Evolutionary conservation across 2,329 filamentous ascomycete species (phyloP).

Genomic region (Sporothrix mexicana): DNA sequence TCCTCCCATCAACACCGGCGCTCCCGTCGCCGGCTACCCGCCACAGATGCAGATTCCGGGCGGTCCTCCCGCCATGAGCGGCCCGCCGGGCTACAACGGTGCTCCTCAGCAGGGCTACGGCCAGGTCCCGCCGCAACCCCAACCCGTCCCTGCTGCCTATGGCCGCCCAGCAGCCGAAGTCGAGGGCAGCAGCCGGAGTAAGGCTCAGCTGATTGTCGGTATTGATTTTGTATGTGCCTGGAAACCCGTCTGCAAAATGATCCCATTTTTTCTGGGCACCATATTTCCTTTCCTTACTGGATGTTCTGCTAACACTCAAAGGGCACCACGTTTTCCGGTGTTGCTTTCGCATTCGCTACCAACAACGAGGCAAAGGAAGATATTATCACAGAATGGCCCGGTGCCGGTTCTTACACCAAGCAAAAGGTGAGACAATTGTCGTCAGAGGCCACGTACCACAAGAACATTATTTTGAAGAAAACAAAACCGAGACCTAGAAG

Average conservation of each 20-base stretch:
- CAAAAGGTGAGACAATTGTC: conserved; percentile 74
- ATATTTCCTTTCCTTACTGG: background rate
- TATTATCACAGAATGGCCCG: conserved; percentile 99
- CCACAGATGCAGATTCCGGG: conserved; percentile 57
- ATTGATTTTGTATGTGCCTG: conserved; percentile 85
- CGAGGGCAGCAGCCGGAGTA: conserved; percentile 85
- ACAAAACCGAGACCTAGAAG: background rate
- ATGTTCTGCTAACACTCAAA: conserved; percentile 45
- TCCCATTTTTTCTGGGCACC: background rate
- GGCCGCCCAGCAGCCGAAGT: conserved; percentile 68
- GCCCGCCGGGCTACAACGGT: conserved; percentile 54
- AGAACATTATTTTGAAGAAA: no score
- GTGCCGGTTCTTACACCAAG: conserved; percentile 95
- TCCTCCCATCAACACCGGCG: conserved; percentile 70
- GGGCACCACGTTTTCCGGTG: conserved; percentile 97
- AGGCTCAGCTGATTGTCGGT: conserved; percentile 96
- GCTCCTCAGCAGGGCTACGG: conserved; percentile 56
- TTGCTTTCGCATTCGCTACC: conserved; percentile 95
- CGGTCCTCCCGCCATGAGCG: conserved; percentile 51
- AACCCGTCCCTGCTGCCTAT: conserved; percentile 48
- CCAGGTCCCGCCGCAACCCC: conserved; percentile 49
- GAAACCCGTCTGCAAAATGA: background rate
- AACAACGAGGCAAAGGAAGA: conserved; percentile 98
- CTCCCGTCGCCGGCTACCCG: conserved; percentile 64
- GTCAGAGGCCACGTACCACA: background rate